Evolutionary conservation across 306 rosid species (phyloP), one percentile per base, ranked within the genome.

Genomic region (Cucumis hystrix): DNA sequence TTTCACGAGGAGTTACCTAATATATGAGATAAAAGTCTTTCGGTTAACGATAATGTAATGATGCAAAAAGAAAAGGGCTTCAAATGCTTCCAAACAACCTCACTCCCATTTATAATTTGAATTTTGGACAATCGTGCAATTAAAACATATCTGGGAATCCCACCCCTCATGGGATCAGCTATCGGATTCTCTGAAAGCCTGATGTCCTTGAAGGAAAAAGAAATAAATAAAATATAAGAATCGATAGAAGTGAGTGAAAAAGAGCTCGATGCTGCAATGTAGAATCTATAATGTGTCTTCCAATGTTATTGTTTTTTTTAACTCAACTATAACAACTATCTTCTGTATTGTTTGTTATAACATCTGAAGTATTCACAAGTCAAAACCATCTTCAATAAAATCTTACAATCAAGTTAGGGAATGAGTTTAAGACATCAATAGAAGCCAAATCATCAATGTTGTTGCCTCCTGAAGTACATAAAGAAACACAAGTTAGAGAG

Each of bases 101-200:
- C 96, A 79, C 98, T 92, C 72, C 98, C 97, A 67, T 95, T 90
- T 77, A 95, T 81, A 60, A 87, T 82, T 85, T 84, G 86, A 83
- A 95, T 79, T 79, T 92, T 90, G 28, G 88, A 86, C 79, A 95
- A 86, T 51, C 97, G 91, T 57, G 96, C 96, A 60, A 95, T 81
- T 90, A 90, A 83, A 86, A 82, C 88, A 81, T 81, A 95, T 84
- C 98, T 88, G 25, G 98, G 86, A 79, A 89, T 62, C 30, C 98
- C 96, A 40, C 90, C 98, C 77, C 83, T 77, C 64, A 80, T 81
- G 70, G 93, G 85, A 87, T 95, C 97, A 71, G 96, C 85, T 63
- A 92, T 77, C 80, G 96, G 95, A 84, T 92, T 95, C 17, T 85
- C 97, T 56, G 98, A 92, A 60, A 95, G 93, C 87, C 97, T 89